These are phyloP conservation scores for Gastrolobium bilobum DNA, from an alignment of 306 rosid species.

Conservation along the genomic window DNA sequence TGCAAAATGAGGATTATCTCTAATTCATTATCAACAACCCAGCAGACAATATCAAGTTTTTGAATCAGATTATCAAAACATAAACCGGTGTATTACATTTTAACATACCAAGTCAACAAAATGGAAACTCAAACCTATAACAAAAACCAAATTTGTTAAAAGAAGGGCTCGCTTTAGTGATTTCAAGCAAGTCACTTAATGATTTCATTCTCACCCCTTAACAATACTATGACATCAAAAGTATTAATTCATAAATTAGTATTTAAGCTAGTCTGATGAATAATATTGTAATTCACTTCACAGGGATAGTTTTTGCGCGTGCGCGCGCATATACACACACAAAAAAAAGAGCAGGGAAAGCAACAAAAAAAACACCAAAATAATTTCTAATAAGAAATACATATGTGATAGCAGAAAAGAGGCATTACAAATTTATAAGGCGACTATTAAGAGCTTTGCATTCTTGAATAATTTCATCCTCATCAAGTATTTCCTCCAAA, in stretches of 20 bases:
- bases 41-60: conserved; percentile 24
- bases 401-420: conserved; percentile 20
- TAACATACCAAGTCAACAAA: neutral
- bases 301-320: conserved; percentile 28
- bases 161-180: conserved; percentile 3
- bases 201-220: conserved; percentile 33
- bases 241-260: conserved; percentile 36
- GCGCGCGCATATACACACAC: neutral
- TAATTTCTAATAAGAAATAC: conserved; percentile 36
- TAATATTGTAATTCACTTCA: conserved; percentile 32
- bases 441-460: conserved; percentile 98
- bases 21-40: neutral
- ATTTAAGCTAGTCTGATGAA: neutral
- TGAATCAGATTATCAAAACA: conserved; percentile 25
- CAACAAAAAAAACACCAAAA: conserved; percentile 16
- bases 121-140: conserved; percentile 27
- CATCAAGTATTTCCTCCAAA: conserved; percentile 95
- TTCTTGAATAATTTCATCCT: conserved; percentile 98
- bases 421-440: conserved; percentile 94
- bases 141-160: conserved; percentile 1
- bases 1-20: neutral
- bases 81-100: neutral
- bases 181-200: conserved; percentile 28
- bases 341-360: conserved; percentile 1
- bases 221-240: conserved; percentile 19